Evolutionary conservation across 192 early-diverging fungal species (phyloP), one percentile per base, ranked within the genome.

Genomic region (Phycomyces nitens): DNA sequence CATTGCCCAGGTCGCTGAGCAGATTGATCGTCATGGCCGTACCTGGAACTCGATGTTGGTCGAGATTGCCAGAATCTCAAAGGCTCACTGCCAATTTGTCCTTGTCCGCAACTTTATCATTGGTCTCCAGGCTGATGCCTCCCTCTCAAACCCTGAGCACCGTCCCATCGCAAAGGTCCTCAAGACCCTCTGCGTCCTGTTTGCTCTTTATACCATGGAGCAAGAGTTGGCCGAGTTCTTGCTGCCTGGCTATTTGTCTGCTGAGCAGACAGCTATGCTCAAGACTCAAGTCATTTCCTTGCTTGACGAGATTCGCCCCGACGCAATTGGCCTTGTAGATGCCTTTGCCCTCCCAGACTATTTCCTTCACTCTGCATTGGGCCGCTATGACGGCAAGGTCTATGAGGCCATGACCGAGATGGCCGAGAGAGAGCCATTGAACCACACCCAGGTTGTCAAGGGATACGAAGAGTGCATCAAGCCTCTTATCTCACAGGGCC

Each of bases 251-350:
- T 81, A 84, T 9, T 60, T 92, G 49, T 73, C 72, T 15, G 44
- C 75, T 22, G 68, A 69, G 43, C 84, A 88, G 49, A 65, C 79
- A 2, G 61, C 67, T 2, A 66, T 79, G 75, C 47, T 92, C 42
- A 83, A 83, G 57, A 43, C 63, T 7, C 60, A 71, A 0, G 75
- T 89, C 54, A 79, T 82, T 23, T 72, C 68, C 12, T 50, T 84
- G 7, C 79, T 91, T 52, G 79, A 80, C 53, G 81, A 85, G 24
- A 73, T 95, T 12, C 80, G 92, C 12, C 84, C 82, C 53, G 83
- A 95, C 67, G 89, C 89, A 14, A 83, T 95, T 18, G 76, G 87
- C 0, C 79, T 95, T 12, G 90, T 91, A 18, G 93, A 95, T 44
- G 83, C 91, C 0, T 93, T 89, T 77, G 83, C 81, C 16, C 71